These are phyloP conservation scores for Taiozyma onychis DNA, from an alignment of 1,139 yeast species.

Conservation along the genomic window DNA sequence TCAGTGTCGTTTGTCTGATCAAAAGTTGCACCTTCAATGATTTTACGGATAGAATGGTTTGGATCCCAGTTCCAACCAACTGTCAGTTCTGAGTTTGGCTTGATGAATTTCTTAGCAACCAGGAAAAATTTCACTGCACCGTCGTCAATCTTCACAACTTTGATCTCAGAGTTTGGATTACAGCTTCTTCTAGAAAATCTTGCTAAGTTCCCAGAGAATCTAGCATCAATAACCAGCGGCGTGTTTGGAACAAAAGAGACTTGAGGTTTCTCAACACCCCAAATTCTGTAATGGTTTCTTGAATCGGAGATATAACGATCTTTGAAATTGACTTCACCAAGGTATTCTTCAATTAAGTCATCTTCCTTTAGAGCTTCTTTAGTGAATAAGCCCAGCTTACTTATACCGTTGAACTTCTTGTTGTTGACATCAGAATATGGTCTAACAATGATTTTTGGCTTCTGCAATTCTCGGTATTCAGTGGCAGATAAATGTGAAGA, in stretches of 20 bases:
- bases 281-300: conserved; percentile 69
- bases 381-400: conserved; percentile 61
- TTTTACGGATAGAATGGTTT: conserved; percentile 62
- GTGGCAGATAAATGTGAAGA: conserved; percentile 1
- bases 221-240: conserved; percentile 68
- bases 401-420: conserved; percentile 59
- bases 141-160: conserved; percentile 45
- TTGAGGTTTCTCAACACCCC: conserved; percentile 83
- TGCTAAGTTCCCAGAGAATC: conserved; percentile 72
- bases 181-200: conserved; percentile 77
- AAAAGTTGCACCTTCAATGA: conserved; percentile 31
- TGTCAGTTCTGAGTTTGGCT: conserved; percentile 61
- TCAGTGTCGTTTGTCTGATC: conserved; percentile 41
- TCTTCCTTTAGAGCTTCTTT: conserved; percentile 39
- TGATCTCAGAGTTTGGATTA: conserved; percentile 66
- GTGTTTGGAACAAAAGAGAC: conserved; percentile 49
- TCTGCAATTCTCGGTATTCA: conserved; percentile 3
- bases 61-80: conserved; percentile 88
- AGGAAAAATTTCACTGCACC: conserved; percentile 50
- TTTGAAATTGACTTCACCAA: conserved; percentile 70
- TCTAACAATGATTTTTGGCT: conserved; percentile 24
- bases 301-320: conserved; percentile 57
- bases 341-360: conserved; percentile 54
- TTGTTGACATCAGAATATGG: conserved; percentile 27
- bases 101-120: conserved; percentile 51